A percentile compares a stretch with the other conserved stretches of the same genome.
Conservation (phyloP, 352 stramenopile species). For the Phytophthora fragariaefolia region DNA sequence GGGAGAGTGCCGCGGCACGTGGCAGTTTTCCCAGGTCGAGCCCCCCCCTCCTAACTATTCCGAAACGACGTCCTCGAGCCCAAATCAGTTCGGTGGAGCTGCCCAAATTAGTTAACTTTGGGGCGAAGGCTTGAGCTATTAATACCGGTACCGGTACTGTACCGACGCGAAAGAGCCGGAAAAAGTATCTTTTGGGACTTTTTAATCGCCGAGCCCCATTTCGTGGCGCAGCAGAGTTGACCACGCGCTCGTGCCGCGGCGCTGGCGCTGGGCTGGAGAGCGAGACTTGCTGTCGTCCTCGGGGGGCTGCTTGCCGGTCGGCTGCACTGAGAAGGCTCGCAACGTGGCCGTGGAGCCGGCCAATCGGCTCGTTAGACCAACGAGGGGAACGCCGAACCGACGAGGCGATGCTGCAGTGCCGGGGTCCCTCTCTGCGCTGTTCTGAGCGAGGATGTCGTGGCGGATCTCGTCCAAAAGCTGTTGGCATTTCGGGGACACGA, state of each 20-base stretch:
- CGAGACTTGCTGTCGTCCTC: conserved; percentile 21
- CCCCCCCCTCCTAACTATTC: conserved; percentile 14
- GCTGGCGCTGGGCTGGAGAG: conserved; percentile 21
- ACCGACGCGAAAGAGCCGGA: conserved; percentile 13
- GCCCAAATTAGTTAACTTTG: conserved; percentile 22
- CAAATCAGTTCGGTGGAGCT: not conserved
- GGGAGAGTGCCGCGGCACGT: conserved; percentile 36
- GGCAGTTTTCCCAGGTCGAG: conserved; percentile 43
- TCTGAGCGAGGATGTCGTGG: conserved; percentile 42
- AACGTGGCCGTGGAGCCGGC: conserved; percentile 30
- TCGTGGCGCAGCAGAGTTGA: conserved; percentile 47
- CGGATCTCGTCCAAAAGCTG: conserved; percentile 56
- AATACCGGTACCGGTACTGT: no score
- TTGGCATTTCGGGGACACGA: conserved; percentile 48
- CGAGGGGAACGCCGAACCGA: conserved; percentile 18
- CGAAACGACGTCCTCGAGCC: conserved; percentile 24
- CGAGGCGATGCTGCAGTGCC: conserved; percentile 19
- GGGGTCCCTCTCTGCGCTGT: conserved; percentile 23
- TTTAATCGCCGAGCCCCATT: conserved; percentile 29
- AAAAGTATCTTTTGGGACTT: conserved; percentile 34
- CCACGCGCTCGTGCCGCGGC: conserved; percentile 42
- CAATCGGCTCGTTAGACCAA: conserved; percentile 18
- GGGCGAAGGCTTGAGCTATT: no score
- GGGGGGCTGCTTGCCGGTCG: conserved; percentile 13
- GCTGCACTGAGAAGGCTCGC: conserved; percentile 41